Evolutionary conservation across 768 basidiomycete genomes (phyloP).

Genomic region (Auriscalpium microsporum): DNA sequence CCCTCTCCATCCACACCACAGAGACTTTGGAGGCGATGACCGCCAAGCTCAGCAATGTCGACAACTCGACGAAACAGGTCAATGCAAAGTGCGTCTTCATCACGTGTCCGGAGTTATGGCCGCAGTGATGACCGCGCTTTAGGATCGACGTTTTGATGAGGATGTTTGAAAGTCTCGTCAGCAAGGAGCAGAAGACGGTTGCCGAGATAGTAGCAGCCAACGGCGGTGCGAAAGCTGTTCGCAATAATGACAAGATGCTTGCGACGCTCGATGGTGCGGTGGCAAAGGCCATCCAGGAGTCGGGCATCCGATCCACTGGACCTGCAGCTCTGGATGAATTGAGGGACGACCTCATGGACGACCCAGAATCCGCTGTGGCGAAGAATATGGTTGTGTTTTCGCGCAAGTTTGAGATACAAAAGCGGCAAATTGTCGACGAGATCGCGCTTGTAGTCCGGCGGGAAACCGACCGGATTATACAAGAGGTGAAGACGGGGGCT

Average conservation of each 20-base stretch:
- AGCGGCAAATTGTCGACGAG: not conserved
- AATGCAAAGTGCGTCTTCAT: slow-evolving; percentile 6
- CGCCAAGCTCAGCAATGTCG: slow-evolving; percentile 9
- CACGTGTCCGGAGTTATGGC: not conserved
- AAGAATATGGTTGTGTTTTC: slow-evolving; percentile 11
- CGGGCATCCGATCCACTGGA: slow-evolving; percentile 1
- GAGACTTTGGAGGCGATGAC: slow-evolving; percentile 14
- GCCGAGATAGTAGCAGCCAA: slow-evolving; percentile 9
- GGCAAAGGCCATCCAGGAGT: not conserved
- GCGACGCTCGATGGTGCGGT: slow-evolving; percentile 12
- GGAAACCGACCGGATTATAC: slow-evolving; percentile 5
- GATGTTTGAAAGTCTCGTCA: slow-evolving; percentile 1
- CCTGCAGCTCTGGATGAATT: slow-evolving; percentile 16
- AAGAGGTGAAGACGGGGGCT: slow-evolving; percentile 14
- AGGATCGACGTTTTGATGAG: slow-evolving; percentile 10
- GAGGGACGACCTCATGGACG: slow-evolving; percentile 14
- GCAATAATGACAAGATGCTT: slow-evolving; percentile 12
- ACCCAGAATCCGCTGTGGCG: slow-evolving; percentile 10
- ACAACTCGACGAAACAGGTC: slow-evolving; percentile 1
- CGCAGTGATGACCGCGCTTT: not conserved
- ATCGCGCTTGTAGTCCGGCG: slow-evolving; percentile 8
- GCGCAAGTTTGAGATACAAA: slow-evolving; percentile 11
- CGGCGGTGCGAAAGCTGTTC: slow-evolving; percentile 14
- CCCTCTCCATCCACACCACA: slow-evolving; percentile 21
- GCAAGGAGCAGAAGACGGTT: slow-evolving; percentile 4